A percentile compares a stretch with the other conserved stretches of the same genome.
phyloP scores from a whole-genome alignment of 1,284 basidiomycete species.

The Leucoagaricus sp. region DNA sequence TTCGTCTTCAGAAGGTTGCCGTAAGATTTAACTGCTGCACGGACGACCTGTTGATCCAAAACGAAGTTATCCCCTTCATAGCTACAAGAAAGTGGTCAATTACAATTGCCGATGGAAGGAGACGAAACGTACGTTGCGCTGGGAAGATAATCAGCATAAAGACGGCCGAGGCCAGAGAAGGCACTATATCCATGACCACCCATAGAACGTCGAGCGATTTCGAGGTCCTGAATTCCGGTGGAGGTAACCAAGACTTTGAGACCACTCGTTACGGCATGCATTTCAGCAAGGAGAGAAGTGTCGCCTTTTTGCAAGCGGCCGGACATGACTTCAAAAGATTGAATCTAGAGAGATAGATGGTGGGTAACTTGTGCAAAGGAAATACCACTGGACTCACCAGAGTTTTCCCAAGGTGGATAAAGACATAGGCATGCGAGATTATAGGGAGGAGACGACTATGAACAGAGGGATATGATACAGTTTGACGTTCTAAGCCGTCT shows the following conservation, averaged over 20 bases:
- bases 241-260: slow-evolving; percentile 67
- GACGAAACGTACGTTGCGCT: slow-evolving; percentile 54
- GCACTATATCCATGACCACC: slow-evolving; percentile 80
- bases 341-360: slow-evolving; percentile 35
- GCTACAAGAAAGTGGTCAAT: slow-evolving; percentile 32
- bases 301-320: slow-evolving; percentile 56
- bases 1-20: slow-evolving; percentile 26
- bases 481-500: slow-evolving; percentile 61
- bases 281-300: slow-evolving; percentile 62
- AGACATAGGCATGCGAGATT: slow-evolving; percentile 72
- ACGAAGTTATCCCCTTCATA: slow-evolving; percentile 83
- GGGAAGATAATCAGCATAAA: slow-evolving; percentile 70
- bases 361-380: not conserved
- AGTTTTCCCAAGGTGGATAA: slow-evolving; percentile 62
- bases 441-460: slow-evolving; percentile 73
- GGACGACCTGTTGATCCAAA: slow-evolving; percentile 71
- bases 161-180: slow-evolving; percentile 64
- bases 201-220: slow-evolving; percentile 69
- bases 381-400: slow-evolving; percentile 44
- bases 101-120: not conserved
- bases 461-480: slow-evolving; percentile 70
- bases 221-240: slow-evolving; percentile 58
- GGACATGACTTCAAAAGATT: slow-evolving; percentile 51
- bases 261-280: slow-evolving; percentile 72
- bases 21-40: slow-evolving; percentile 66